Evolutionary conservation across 257 asterid genomes (phyloP).

Genomic region (Voacanga thouarsii): DNA sequence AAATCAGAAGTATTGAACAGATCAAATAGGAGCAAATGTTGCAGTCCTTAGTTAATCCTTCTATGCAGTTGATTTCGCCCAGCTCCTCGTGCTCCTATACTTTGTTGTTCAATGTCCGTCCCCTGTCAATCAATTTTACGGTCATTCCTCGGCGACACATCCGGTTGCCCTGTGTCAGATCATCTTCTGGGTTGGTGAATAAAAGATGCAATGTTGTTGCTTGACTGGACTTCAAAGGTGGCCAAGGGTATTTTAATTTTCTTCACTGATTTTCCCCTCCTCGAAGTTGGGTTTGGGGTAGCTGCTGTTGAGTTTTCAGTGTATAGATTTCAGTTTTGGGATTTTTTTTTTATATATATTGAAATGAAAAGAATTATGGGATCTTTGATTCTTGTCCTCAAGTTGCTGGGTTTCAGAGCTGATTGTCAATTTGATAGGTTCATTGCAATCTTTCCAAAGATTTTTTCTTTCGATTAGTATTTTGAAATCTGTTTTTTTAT

Average conservation of each 20-base stretch:
- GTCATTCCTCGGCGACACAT: background rate
- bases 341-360: background rate
- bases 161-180: background rate
- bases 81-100: background rate
- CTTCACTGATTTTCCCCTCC: background rate
- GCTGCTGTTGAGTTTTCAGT: background rate
- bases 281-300: background rate
- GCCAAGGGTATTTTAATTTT: slow-evolving; percentile 5
- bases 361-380: background rate
- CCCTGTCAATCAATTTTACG: background rate
- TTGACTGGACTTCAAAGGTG: slow-evolving; percentile 5
- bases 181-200: background rate
- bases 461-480: background rate
- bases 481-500: background rate
- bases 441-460: background rate
- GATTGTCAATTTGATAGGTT: background rate
- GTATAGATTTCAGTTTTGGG: background rate
- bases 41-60: background rate
- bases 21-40: slow-evolving; percentile 1
- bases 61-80: background rate
- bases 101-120: background rate
- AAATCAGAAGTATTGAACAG: background rate
- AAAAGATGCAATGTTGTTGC: background rate
- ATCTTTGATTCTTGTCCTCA: background rate
- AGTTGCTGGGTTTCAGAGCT: background rate